Conservation (phyloP, 2,329 filamentous ascomycete genomes). For the Penicillium sp. region DNA sequence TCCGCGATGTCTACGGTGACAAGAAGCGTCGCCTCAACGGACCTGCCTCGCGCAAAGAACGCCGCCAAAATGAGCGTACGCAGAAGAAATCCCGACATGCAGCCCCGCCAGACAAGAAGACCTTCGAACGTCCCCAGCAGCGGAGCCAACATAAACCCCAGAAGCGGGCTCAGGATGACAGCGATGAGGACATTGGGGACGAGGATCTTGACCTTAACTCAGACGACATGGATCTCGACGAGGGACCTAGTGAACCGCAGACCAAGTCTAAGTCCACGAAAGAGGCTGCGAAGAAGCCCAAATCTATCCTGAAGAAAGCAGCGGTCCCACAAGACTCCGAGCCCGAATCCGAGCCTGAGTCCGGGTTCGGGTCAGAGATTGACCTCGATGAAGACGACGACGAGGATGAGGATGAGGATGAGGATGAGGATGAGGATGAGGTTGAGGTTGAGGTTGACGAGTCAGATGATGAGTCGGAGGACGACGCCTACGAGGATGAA, state of each 20-base stretch:
- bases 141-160: slow-evolving; percentile 14
- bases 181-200: slow-evolving; percentile 29
- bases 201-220: slow-evolving; percentile 22
- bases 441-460: slow-evolving; percentile 22
- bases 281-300: slow-evolving; percentile 23
- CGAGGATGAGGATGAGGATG: slow-evolving; percentile 18
- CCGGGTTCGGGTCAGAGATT: neutral
- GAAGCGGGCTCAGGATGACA: slow-evolving; percentile 15
- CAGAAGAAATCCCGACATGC: slow-evolving; percentile 55
- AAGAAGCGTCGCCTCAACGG: slow-evolving; percentile 32
- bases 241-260: slow-evolving; percentile 14
- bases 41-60: slow-evolving; percentile 56
- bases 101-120: slow-evolving; percentile 18
- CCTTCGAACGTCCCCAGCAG: slow-evolving; percentile 4
- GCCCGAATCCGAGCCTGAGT: neutral
- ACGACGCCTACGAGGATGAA: slow-evolving; percentile 17
- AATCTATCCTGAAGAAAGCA: slow-evolving; percentile 39
- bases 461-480: slow-evolving; percentile 25
- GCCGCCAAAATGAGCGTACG: slow-evolving; percentile 63
- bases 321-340: slow-evolving; percentile 27
- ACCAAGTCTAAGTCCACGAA: slow-evolving; percentile 23
- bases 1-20: slow-evolving; percentile 36
- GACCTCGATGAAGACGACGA: slow-evolving; percentile 23
- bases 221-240: slow-evolving; percentile 17
- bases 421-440: slow-evolving; percentile 26